Base-by-base conservation (phyloP, 2,329 filamentous ascomycete species). In the Neurospora sp. region DNA sequence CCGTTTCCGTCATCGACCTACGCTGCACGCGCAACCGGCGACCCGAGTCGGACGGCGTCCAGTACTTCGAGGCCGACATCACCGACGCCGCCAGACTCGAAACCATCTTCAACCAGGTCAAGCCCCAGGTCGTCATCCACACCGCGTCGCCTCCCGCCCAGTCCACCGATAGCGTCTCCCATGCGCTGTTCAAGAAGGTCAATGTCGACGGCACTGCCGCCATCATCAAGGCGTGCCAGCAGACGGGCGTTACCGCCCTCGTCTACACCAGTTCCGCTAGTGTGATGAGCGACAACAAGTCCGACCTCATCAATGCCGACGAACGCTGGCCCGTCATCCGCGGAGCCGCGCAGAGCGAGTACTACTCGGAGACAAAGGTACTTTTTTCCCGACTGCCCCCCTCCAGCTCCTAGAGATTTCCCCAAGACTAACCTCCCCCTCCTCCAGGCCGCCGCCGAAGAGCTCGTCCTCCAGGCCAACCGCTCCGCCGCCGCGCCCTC, bases 181-280 rank as follows among this genome's bases (percentile, higher is more conserved):
- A 90, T 73, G 85, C 86, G 19, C 81, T 92, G 42, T 91, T 96
- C 79, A 87, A 88, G 76, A 90, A 89, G 79, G 91, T 98, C 78
- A 99, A 98, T 79, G 90, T 97, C 68, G 90, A 93, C 68, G 95
- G 95, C 68, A 97, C 96, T 15, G 85, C 84, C 73, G 89, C 91
- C 74, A 86, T 97, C 67, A 83, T 98, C 69, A 87, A 90, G 42
- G 92, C 92, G 17, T 91, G 91, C 75, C 86, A 87, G 77, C 83
- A 87, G 74, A 86, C 86, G 43, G 90, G 87, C 72, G 93, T 95
- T 76, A 92, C 90, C 81, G 92, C 87, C 0, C 89, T 98, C 73
- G 92, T 98, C 66, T 97, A 95, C 81, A 98, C 95, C 19, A 96
- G 92, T 79, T 96, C 91, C 69, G 91, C 92, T 68, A 96, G 93